Percentiles rank a stretch among this genome's conserved stretches.
phyloP scores from a whole-genome alignment of 2,329 filamentous ascomycete species.

The Aschersonia sp. region DNA sequence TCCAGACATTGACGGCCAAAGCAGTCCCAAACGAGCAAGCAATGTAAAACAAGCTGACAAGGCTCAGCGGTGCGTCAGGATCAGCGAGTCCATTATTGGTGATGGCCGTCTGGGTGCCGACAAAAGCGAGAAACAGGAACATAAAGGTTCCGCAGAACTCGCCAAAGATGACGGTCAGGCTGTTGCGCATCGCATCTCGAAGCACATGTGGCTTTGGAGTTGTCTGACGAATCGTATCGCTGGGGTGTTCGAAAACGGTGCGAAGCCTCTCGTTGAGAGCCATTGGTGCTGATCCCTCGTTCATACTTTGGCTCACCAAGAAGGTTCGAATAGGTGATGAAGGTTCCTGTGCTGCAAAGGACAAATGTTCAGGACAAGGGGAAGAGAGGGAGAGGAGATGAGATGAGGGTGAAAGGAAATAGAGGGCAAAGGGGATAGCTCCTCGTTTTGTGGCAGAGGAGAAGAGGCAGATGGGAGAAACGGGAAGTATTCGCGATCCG shows the following conservation, averaged over 20 bases:
- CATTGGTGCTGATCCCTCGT: neutral
- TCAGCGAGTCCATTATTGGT: slow-evolving; percentile 14
- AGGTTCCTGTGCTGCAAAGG: neutral
- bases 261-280: neutral
- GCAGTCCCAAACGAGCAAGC: slow-evolving; percentile 33
- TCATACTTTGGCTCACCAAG: neutral
- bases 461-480: no score
- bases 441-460: no score
- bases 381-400: no score
- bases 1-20: slow-evolving; percentile 36
- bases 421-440: no score
- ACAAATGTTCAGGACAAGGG: neutral
- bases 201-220: slow-evolving; percentile 1
- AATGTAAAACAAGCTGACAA: slow-evolving; percentile 30
- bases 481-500: no score
- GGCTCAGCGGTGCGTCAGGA: slow-evolving; percentile 13
- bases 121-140: slow-evolving; percentile 31
- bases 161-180: slow-evolving; percentile 26
- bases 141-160: slow-evolving; percentile 40
- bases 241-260: neutral
- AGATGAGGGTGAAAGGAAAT: no score
- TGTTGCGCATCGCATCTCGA: slow-evolving; percentile 12
- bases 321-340: neutral
- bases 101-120: slow-evolving; percentile 23
- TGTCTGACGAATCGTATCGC: neutral